phyloP scores from a whole-genome alignment of 73 alveolate species.

The Symbiodinium pilosum region DNA sequence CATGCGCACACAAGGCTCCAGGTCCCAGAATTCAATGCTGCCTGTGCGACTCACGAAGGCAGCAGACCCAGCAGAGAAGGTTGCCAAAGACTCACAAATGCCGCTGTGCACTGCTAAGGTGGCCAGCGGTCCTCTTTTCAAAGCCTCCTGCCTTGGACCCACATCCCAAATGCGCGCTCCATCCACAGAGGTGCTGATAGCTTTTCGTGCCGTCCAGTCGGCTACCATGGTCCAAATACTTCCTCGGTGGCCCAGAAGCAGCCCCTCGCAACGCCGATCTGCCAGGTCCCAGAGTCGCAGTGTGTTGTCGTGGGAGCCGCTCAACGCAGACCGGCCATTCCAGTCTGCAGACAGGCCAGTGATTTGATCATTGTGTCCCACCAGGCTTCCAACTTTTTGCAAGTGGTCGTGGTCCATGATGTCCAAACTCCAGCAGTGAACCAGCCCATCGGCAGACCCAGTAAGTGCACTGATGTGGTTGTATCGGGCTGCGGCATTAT shows the following conservation, averaged over 20 bases:
- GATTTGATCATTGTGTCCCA: conserved; percentile 37
- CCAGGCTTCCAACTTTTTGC: background rate
- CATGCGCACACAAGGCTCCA: background rate
- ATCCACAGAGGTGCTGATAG: conserved; percentile 60
- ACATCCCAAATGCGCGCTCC: conserved; percentile 37
- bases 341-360: conserved; percentile 45
- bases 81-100: background rate
- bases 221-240: conserved; percentile 28
- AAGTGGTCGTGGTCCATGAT: background rate
- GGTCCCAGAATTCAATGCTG: conserved; percentile 55
- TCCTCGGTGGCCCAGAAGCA: conserved; percentile 21
- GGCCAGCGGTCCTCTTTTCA: background rate
- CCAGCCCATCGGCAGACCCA: conserved; percentile 28
- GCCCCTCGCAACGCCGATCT: conserved; percentile 16
- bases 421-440: conserved; percentile 27
- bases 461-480: conserved; percentile 36
- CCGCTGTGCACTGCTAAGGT: background rate
- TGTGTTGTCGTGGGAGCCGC: conserved; percentile 58
- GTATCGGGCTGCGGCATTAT: conserved; percentile 14
- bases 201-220: conserved; percentile 21
- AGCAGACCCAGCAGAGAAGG: conserved; percentile 46
- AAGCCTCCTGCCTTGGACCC: background rate
- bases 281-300: conserved; percentile 43
- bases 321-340: background rate
- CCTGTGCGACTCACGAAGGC: conserved; percentile 53